Evolutionary conservation across 805 yeast species (phyloP).

Genomic region (Metschnikowia arizonensis): DNA sequence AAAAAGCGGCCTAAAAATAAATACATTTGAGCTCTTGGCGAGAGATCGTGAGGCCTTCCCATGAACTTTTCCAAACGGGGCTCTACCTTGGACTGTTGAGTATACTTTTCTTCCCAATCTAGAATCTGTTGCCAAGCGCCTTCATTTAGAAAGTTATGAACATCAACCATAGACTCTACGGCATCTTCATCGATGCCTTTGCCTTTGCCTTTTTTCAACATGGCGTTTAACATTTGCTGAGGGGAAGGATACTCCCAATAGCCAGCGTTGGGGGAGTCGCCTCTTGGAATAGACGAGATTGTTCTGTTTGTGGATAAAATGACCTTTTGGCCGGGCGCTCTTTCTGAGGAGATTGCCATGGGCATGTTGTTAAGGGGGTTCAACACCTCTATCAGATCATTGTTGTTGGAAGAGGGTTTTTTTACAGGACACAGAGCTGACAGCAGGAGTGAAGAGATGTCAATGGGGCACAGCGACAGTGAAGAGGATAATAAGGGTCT

Average conservation of each 20-base stretch:
- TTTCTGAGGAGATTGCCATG: constrained; percentile 54
- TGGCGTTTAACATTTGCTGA: constrained; percentile 97
- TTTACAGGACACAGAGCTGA: constrained; percentile 16
- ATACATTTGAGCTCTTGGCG: constrained; percentile 79
- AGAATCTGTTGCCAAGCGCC: constrained; percentile 96
- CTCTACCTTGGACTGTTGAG: constrained; percentile 46
- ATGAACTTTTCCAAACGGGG: constrained; percentile 85
- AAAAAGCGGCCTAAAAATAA: constrained; percentile 61
- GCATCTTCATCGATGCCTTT: constrained; percentile 92
- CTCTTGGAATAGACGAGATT: constrained; percentile 82
- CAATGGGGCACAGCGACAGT: constrained; percentile 18
- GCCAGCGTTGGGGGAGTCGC: constrained; percentile 58
- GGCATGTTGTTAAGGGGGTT: constrained; percentile 92
- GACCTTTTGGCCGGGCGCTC: constrained; percentile 75
- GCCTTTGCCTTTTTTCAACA: constrained; percentile 88
- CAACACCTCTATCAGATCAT: not conserved
- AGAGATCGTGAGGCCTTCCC: constrained; percentile 83
- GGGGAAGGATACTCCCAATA: constrained; percentile 99
- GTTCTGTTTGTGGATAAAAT: constrained; percentile 82
- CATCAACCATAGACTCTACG: constrained; percentile 94
- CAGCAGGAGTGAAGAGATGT: constrained; percentile 10
- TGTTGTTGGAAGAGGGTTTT: not conserved
- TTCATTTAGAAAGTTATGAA: constrained; percentile 92
- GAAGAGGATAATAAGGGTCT: not conserved
- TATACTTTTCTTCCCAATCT: constrained; percentile 82